These are phyloP conservation scores for Fusarium falciforme DNA, from an alignment of 2,329 filamentous ascomycete species.

Conservation along the genomic window DNA sequence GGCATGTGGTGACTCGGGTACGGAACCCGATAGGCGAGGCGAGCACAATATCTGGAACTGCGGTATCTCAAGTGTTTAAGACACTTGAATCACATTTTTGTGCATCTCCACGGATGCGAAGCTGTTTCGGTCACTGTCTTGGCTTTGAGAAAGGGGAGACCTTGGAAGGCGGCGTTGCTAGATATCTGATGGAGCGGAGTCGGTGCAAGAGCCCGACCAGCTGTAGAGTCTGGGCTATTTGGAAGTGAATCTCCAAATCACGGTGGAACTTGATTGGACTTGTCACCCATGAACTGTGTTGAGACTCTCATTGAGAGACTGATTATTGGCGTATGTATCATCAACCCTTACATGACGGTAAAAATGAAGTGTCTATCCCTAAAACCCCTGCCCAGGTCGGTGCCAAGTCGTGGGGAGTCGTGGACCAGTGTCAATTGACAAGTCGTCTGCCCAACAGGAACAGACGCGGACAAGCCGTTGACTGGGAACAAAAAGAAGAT, in stretches of 20 bases:
- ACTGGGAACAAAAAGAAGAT: not conserved
- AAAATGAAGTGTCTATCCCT: not conserved
- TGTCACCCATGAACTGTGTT: not conserved
- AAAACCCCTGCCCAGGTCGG: not conserved
- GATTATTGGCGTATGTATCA: not conserved
- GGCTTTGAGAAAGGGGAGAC: not conserved
- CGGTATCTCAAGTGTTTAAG: not conserved
- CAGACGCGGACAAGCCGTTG: not conserved
- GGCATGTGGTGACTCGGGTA: not conserved
- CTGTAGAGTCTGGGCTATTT: fast-evolving
- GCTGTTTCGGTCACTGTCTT: not conserved
- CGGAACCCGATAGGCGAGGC: not conserved
- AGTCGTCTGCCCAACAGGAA: not conserved
- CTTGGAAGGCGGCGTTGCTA: not conserved
- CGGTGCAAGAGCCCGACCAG: not conserved
- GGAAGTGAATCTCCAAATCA: not conserved
- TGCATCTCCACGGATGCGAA: not conserved
- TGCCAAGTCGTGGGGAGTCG: not conserved
- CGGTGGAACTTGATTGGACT: not conserved
- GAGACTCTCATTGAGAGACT: not conserved
- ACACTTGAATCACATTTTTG: not conserved
- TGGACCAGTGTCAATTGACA: not conserved
- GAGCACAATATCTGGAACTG: not conserved
- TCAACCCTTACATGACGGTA: not conserved
- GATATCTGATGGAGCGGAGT: not conserved